These are phyloP conservation scores for Aspergillus sp. DNA, from an alignment of 2,329 filamentous ascomycete species.

Conservation along the genomic window DNA sequence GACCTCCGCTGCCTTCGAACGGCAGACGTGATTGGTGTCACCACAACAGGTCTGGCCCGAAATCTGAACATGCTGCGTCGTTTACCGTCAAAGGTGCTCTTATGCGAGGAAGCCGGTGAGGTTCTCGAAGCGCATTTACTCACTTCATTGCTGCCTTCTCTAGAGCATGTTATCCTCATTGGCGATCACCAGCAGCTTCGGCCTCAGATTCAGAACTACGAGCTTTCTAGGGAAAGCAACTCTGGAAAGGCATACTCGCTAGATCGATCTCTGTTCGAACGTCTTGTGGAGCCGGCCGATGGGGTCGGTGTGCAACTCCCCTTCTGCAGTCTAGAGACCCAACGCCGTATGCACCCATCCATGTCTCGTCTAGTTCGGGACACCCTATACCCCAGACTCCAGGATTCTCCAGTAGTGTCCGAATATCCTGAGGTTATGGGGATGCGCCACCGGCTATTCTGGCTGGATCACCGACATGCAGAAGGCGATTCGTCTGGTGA, in stretches of 20 bases:
- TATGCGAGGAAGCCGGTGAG: constrained; percentile 48
- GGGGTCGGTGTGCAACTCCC: constrained; percentile 30
- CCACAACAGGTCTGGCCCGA: constrained; percentile 53
- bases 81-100: constrained; percentile 41
- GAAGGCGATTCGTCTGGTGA: constrained; percentile 37
- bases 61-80: constrained; percentile 47
- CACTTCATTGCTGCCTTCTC: constrained; percentile 39
- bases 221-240: constrained; percentile 34
- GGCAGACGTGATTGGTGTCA: constrained; percentile 55
- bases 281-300: constrained; percentile 40
- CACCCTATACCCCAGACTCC: constrained; percentile 57
- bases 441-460: constrained; percentile 51
- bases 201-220: constrained; percentile 42
- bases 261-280: constrained; percentile 54
- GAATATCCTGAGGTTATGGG: constrained; percentile 47
- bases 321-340: constrained; percentile 52
- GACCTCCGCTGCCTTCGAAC: constrained; percentile 29
- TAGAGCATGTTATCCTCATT: constrained; percentile 46
- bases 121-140: constrained; percentile 45
- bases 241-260: constrained; percentile 44
- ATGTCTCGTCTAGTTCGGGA: constrained; percentile 60
- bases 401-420: constrained; percentile 47
- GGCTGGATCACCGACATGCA: constrained; percentile 49
- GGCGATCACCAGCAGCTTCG: constrained; percentile 47
- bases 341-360: constrained; percentile 65